Base-by-base conservation (phyloP, 495 filamentous ascomycete species). In the Hypoxylon crocopeplum region DNA sequence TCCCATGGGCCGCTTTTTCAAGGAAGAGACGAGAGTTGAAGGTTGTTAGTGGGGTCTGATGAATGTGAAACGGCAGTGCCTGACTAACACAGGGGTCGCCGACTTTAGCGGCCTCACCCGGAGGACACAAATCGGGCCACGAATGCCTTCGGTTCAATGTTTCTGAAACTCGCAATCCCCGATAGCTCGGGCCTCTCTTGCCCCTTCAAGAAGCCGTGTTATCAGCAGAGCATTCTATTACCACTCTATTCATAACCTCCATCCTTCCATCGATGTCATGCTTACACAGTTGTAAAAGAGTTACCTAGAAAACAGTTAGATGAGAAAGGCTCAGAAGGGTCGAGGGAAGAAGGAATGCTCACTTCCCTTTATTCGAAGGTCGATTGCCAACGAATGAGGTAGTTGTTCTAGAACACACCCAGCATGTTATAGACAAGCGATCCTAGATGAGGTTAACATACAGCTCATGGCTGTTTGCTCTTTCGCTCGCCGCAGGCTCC, bases 401-500 rank as follows among this genome's bases (percentile, higher is more conserved):
- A 19, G 22, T 45, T 15, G 3, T 36, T 15, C 2, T 11, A 42
- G 19, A 5, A 32, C 24, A 20, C 29, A 27, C 20, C 22, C 22
- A 11, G 7, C 3, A 38, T 20, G 24, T 47, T 11, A 32, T 29
- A 55, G 20, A n/a, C 21, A 30, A n/a, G 20, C n/a, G 19, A 17
- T 13, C 30, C 22, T 17, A 22, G 13, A 13, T 27, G 8, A 46
- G 24, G 30, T 15, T 15, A 3, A 20, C 24, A 8, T 27, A 27
- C 4, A 8, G 8, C 8, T 56, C 42, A 58, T n/a, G 25, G 30
- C 27, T 38, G 12, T 37, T 19, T 12, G 27, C 32, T 50, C 52
- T 64, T 76, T 42, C 75, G 74, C 27, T 69, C 69, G 12, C 87
- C 85, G 65, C 88, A 92, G 19, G 87, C 70, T 15, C 86, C 87